phyloP scores from a whole-genome alignment of 352 stramenopile species.

The Pythium sukuiense region DNA sequence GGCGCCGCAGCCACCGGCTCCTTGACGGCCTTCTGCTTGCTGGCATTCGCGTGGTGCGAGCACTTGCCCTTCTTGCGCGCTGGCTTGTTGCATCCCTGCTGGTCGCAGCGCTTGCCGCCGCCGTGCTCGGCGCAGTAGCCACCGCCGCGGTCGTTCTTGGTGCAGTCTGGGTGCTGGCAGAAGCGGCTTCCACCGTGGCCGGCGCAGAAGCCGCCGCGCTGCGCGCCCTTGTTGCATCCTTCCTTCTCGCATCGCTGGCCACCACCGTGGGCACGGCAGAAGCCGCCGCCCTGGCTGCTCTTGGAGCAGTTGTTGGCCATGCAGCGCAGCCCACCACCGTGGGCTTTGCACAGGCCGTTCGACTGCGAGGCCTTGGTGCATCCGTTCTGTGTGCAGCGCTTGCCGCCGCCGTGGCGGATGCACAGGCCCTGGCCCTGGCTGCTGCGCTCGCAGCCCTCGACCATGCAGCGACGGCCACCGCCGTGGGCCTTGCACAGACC shows the following conservation, averaged over 20 bases:
- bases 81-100: constrained; percentile 76
- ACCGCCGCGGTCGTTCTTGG: constrained; percentile 85
- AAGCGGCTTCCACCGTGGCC: constrained; percentile 80
- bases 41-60: constrained; percentile 79
- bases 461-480: constrained; percentile 74
- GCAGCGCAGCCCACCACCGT: constrained; percentile 81
- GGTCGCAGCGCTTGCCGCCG: constrained; percentile 80
- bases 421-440: constrained; percentile 81
- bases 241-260: constrained; percentile 83
- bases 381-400: constrained; percentile 71
- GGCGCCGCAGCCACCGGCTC: constrained; percentile 28
- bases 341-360: constrained; percentile 84
- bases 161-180: constrained; percentile 85
- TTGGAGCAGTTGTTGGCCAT: constrained; percentile 77
- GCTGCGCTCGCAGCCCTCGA: constrained; percentile 79
- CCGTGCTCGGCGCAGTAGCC: constrained; percentile 87
- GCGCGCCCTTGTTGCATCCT: constrained; percentile 82
- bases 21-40: constrained; percentile 68
- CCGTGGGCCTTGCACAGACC: constrained; percentile 84
- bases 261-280: constrained; percentile 80
- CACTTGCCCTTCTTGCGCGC: constrained; percentile 87
- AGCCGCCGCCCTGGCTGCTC: constrained; percentile 79
- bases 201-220: constrained; percentile 78
- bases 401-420: constrained; percentile 82
- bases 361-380: constrained; percentile 84